Percentiles rank a stretch among this genome's conserved stretches.
These are phyloP conservation scores for Earliella scabrosa DNA, from an alignment of 1,284 basidiomycete genomes.

Conservation along the genomic window DNA sequence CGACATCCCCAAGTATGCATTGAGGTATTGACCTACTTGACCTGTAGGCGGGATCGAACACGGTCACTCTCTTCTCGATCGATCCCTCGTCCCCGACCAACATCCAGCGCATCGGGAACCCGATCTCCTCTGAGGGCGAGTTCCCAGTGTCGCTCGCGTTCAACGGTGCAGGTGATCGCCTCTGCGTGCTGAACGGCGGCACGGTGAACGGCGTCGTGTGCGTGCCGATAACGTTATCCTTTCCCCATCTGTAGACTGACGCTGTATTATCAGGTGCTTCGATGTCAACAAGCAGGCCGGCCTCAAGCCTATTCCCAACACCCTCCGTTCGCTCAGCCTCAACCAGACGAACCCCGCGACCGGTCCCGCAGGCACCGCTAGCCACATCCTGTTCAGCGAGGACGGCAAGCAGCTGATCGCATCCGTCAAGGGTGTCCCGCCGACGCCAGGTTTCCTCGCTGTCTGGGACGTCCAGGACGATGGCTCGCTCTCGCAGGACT, in stretches of 20 bases:
- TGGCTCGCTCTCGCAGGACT: conserved; percentile 46
- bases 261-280: conserved; percentile 41
- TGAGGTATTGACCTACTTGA: not conserved
- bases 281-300: conserved; percentile 44
- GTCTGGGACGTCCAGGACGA: conserved; percentile 48
- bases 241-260: not conserved
- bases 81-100: not conserved
- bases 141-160: conserved; percentile 54
- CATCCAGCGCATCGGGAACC: not conserved
- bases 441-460: conserved; percentile 51
- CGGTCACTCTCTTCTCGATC: not conserved
- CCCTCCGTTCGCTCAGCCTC: conserved; percentile 45
- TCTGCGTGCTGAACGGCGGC: conserved; percentile 53
- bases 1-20: no score
- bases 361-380: conserved; percentile 44
- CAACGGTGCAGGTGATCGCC: conserved; percentile 42
- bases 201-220: conserved; percentile 50
- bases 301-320: conserved; percentile 43
- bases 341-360: conserved; percentile 49
- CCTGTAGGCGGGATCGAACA: not conserved
- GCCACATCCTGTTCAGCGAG: conserved; percentile 49
- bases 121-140: conserved; percentile 43
- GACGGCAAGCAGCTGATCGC: conserved; percentile 47
- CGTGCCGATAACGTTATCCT: conserved; percentile 8
- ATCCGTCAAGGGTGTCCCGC: conserved; percentile 51